phyloP scores from a whole-genome alignment of 1,139 yeast species.

The Sugiyamaella novakii region DNA sequence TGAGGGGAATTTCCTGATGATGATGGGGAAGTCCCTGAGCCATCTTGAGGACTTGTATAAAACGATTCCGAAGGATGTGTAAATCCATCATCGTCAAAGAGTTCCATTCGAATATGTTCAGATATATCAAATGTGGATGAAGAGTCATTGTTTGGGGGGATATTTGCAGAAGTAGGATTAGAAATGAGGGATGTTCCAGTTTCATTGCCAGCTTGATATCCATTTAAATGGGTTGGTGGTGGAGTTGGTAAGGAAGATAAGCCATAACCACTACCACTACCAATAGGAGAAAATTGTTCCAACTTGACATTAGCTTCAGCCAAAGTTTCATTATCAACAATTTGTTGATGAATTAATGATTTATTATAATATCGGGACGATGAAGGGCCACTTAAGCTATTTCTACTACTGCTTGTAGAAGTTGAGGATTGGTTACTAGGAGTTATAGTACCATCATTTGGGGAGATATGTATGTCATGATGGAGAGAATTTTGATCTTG shows the following conservation, averaged over 20 bases:
- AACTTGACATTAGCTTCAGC: slow-evolving; percentile 12
- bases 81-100: slow-evolving; percentile 26
- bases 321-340: slow-evolving; percentile 23
- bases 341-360: slow-evolving; percentile 28
- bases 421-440: slow-evolving; percentile 1
- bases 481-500: background rate
- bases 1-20: slow-evolving; percentile 21
- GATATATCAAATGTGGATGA: slow-evolving; percentile 28
- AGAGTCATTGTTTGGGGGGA: background rate
- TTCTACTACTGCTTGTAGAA: slow-evolving; percentile 9
- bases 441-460: slow-evolving; percentile 6
- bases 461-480: background rate
- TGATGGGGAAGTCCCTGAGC: slow-evolving; percentile 21
- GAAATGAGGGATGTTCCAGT: background rate
- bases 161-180: background rate
- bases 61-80: slow-evolving; percentile 8
- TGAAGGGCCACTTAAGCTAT: slow-evolving; percentile 11
- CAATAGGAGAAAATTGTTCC: slow-evolving; percentile 6
- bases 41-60: slow-evolving; percentile 16
- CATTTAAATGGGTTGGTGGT: background rate
- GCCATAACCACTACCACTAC: background rate
- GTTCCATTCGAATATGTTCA: slow-evolving; percentile 34
- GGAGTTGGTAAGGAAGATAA: slow-evolving; percentile 12
- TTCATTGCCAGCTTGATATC: no score
- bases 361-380: slow-evolving; percentile 8